Percentiles rank a stretch among this genome's conserved stretches.
Evolutionary conservation across 192 early-diverging fungal genomes (phyloP).

Genomic region (Coemansia sp.): DNA sequence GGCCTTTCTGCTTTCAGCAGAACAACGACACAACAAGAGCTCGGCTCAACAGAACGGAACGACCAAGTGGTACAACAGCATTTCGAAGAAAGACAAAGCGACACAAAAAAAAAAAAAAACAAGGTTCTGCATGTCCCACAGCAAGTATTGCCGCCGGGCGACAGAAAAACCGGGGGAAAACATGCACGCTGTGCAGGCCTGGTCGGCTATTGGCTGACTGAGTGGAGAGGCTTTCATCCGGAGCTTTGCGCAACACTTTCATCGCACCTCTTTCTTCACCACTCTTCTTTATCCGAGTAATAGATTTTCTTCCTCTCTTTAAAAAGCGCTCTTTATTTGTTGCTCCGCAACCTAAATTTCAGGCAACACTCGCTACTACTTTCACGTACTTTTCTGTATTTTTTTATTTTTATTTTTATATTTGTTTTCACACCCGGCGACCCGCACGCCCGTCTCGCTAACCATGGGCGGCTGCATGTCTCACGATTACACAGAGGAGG

Average conservation of each 20-base stretch:
- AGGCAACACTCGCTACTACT: slow-evolving; percentile 2
- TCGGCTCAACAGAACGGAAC: too few relatives aligned
- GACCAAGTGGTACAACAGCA: too few relatives aligned
- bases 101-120: not conserved
- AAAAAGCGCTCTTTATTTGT: not conserved
- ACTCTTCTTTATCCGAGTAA: not conserved
- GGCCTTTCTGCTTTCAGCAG: not conserved
- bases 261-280: not conserved
- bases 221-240: not conserved
- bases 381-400: slow-evolving; percentile 5
- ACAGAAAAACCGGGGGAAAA: slow-evolving; percentile 2
- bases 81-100: not conserved
- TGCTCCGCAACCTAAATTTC: not conserved
- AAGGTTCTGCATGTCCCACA: not conserved
- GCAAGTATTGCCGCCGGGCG: not conserved
- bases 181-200: not conserved
- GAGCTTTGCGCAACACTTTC: not conserved
- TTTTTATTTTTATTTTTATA: slow-evolving; percentile 2
- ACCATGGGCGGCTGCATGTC: slow-evolving; percentile 60
- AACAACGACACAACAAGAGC: not conserved
- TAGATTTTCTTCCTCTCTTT: not conserved
- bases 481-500: slow-evolving; percentile 54
- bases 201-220: not conserved
- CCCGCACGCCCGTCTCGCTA: slow-evolving; percentile 7
- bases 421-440: not conserved